Base-by-base conservation (phyloP, 2,329 filamentous ascomycete genomes). In the Lachnellula occidentalis region DNA sequence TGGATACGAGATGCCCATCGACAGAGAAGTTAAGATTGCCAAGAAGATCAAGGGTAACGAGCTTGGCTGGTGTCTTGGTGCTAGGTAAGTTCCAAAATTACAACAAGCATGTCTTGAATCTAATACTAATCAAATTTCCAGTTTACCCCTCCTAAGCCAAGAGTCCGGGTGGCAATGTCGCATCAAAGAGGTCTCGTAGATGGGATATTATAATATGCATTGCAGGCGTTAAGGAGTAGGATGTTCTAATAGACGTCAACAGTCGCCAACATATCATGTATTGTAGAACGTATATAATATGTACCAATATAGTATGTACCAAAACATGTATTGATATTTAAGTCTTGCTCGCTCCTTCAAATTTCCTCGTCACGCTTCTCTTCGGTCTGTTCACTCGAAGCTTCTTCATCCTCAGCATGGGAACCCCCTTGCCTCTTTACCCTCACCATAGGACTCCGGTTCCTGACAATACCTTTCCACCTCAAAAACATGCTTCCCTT, bases 1-100 rank as follows among this genome's bases (percentile, higher is more conserved):
- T 5, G 94, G 94, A 3, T 99, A 99, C 67, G 94, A 97, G 64
- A 96, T 99, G 90, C 92, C 92, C 4, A 86, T 97, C 65, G 90
- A 96, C 63, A 82, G 95, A 39, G 94, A 99, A 73, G 91, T 99
- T 62, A 92, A 89, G 79, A 95, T 96, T 69, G 94, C 92, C 57
- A 99, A 99, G 87, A 96, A 96, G 80, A 95, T 99, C 69, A 92
- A 95, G 76, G 86, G 85, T 54, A 96, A 96, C 71, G 95, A 99
- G 76, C 75, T 99, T 66, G 94, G 94, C 39, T 99, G 94, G 94
- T 97, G 92, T 75, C 78, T 99, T 68, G 94, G 94, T 72, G 94
- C 94, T 61, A 96, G 90, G 90, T 94, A 77, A 76, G 86, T 68
- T 54, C 12, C 17, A 27, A 31, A 31, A 50, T 31, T 31, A 55